Evolutionary conservation across 2,329 filamentous ascomycete species (phyloP).

Genomic region (Gnomoniopsis smithogilvyi): DNA sequence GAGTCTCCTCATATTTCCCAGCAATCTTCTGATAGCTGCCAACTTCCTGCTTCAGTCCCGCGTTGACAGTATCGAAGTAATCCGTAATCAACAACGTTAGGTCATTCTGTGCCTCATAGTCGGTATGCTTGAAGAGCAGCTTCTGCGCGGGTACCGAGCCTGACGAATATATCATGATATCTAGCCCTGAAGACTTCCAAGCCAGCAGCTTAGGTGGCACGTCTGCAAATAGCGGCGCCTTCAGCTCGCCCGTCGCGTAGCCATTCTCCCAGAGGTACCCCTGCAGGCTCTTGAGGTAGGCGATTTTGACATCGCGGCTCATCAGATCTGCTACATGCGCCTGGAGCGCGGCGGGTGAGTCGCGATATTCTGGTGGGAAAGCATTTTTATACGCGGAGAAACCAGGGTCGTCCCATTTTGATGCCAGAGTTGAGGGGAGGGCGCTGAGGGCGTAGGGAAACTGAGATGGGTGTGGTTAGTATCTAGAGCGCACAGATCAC

Average conservation of each 20-base stretch:
- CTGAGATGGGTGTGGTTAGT: slow-evolving; percentile 37
- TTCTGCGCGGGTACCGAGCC: slow-evolving; percentile 80
- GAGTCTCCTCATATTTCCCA: slow-evolving; percentile 40
- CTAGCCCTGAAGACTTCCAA: slow-evolving; percentile 55
- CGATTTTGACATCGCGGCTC: slow-evolving; percentile 67
- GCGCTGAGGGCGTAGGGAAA: slow-evolving; percentile 73
- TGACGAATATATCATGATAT: slow-evolving; percentile 76
- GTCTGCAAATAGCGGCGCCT: slow-evolving; percentile 71
- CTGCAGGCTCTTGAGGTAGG: slow-evolving; percentile 77
- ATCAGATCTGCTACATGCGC: slow-evolving; percentile 70
- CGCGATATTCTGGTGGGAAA: slow-evolving; percentile 64
- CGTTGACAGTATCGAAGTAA: slow-evolving; percentile 80
- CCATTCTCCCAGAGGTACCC: slow-evolving; percentile 75
- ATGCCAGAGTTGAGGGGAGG: slow-evolving; percentile 60
- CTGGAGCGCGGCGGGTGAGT: slow-evolving; percentile 56
- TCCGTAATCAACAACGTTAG: slow-evolving; percentile 56
- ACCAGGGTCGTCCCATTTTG: slow-evolving; percentile 62
- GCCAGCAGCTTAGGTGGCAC: slow-evolving; percentile 60
- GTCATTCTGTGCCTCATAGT: slow-evolving; percentile 48
- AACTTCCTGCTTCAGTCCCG: slow-evolving; percentile 67
- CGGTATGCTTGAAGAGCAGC: slow-evolving; percentile 69
- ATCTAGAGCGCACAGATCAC: slow-evolving; percentile 7
- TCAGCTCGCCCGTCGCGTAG: slow-evolving; percentile 66
- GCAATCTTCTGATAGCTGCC: slow-evolving; percentile 67
- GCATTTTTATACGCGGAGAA: slow-evolving; percentile 68